A percentile compares a stretch with the other conserved stretches of the same genome.
These are phyloP conservation scores for Gossypium rotundifolium DNA, from an alignment of 345 rosid species.

Conservation along the genomic window DNA sequence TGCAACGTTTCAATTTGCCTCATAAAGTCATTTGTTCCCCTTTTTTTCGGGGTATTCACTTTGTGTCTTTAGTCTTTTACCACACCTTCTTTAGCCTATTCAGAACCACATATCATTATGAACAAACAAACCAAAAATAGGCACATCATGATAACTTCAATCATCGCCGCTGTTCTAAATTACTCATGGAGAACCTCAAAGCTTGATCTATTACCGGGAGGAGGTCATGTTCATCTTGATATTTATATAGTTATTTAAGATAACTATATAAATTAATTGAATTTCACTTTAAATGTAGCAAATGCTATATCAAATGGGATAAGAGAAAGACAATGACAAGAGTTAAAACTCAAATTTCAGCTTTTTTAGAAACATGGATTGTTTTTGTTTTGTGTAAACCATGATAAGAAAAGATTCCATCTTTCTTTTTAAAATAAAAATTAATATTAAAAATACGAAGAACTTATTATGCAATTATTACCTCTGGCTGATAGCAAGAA, in stretches of 20 bases:
- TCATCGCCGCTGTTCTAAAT: background rate
- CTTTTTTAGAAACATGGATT: too few species aligned
- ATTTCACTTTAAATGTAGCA: too few species aligned
- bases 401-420: background rate
- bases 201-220: too few species aligned
- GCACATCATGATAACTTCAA: background rate
- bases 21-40: background rate
- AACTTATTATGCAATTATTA: background rate
- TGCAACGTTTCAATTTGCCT: background rate
- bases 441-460: background rate
- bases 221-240: too few species aligned
- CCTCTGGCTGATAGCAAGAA: background rate
- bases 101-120: background rate
- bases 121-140: too few species aligned
- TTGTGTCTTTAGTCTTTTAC: background rate
- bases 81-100: background rate
- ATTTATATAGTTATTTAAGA: too few species aligned
- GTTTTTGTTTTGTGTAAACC: background rate
- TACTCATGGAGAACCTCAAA: too few species aligned
- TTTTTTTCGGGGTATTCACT: background rate
- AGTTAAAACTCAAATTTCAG: too few species aligned
- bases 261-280: too few species aligned
- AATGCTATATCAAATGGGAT: too few species aligned
- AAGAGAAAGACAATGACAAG: too few species aligned
- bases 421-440: background rate